Evolutionary conservation across 805 yeast genomes (phyloP).

Genomic region (Candida incommunis): DNA sequence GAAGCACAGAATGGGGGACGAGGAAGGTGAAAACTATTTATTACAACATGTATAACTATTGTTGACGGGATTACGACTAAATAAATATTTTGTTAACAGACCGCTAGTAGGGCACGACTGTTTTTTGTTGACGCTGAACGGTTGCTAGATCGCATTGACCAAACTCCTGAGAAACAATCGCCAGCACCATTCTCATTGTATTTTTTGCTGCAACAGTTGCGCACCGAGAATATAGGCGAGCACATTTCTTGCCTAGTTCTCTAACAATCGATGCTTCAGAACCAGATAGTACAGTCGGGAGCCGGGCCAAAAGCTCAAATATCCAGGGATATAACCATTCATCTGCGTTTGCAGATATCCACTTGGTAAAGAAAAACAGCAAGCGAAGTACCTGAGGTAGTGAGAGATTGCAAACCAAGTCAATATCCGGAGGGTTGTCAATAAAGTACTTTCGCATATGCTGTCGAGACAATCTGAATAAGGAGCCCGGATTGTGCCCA

Average conservation of each 20-base stretch:
- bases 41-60: not conserved
- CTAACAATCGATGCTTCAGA: not conserved
- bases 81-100: too few species aligned
- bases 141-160: not conserved
- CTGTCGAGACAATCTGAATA: not conserved
- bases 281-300: not conserved
- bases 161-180: constrained; percentile 10
- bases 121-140: not conserved
- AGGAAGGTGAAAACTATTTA: not conserved
- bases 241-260: not conserved
- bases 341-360: not conserved
- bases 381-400: not conserved
- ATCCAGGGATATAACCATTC: not conserved
- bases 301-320: not conserved
- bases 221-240: not conserved
- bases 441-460: not conserved
- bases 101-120: too few species aligned
- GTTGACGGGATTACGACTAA: not conserved
- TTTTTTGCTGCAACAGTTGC: not conserved
- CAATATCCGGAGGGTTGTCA: not conserved
- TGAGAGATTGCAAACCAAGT: not conserved
- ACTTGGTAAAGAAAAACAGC: not conserved
- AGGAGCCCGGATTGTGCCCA: not conserved
- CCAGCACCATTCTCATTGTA: constrained; percentile 7
- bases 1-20: not conserved